Conservation (phyloP, 2,329 filamentous ascomycete genomes). For the Xylariaceae sp. region DNA sequence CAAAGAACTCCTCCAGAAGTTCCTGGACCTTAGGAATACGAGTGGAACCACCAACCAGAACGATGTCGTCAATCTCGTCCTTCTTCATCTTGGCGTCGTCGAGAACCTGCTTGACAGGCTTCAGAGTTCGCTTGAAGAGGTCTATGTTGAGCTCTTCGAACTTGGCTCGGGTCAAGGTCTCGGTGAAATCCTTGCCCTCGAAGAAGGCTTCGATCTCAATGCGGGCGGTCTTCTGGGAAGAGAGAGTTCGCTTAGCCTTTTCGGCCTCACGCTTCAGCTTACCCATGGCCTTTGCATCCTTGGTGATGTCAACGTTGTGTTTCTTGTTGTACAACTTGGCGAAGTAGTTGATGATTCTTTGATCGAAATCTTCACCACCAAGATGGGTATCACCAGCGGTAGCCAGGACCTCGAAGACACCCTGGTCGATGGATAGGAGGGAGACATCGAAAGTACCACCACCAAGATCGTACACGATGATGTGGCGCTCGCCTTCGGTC, state of each 20-base stretch:
- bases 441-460: conserved; percentile 96
- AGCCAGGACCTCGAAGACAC: conserved; percentile 92
- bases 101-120: conserved; percentile 97
- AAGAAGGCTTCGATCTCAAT: conserved; percentile 98
- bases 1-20: conserved; percentile 95
- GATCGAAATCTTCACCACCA: conserved; percentile 98
- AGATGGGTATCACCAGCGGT: conserved; percentile 97
- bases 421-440: conserved; percentile 87
- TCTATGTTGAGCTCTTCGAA: conserved; percentile 99
- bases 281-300: conserved; percentile 97
- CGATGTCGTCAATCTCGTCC: conserved; percentile 92
- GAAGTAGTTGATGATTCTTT: conserved; percentile 95
- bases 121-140: conserved; percentile 98
- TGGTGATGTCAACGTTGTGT: conserved; percentile 88
- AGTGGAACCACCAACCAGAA: conserved; percentile 96
- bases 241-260: conserved; percentile 98
- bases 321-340: conserved; percentile 99
- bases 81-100: conserved; percentile 99
- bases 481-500: conserved; percentile 82
- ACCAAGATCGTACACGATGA: conserved; percentile 92
- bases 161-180: conserved; percentile 97
- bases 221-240: conserved; percentile 89
- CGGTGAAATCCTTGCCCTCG: conserved; percentile 96
- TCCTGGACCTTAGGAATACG: conserved; percentile 98
- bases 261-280: conserved; percentile 99